Evolutionary conservation across 2,329 filamentous ascomycete genomes (phyloP).

Genomic region (Ustilaginoidea virens): DNA sequence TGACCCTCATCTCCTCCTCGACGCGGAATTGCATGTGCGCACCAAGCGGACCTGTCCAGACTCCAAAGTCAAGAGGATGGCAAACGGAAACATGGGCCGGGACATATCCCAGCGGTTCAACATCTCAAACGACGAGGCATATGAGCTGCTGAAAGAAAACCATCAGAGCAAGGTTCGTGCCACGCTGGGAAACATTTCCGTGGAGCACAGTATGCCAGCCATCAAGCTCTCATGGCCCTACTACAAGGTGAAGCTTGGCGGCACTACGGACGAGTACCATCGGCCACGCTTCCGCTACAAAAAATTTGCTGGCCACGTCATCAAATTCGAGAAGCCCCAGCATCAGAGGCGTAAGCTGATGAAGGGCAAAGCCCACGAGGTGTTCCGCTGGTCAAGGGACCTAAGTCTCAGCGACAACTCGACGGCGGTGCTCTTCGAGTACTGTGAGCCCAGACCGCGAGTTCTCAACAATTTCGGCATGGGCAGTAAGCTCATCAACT

Average conservation of each 20-base stretch:
- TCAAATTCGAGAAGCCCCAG: constrained; percentile 57
- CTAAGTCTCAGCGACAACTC: constrained; percentile 82
- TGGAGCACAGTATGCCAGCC: constrained; percentile 89
- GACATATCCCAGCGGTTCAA: constrained; percentile 77
- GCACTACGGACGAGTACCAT: constrained; percentile 67
- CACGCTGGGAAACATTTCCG: constrained; percentile 76
- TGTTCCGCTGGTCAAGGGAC: constrained; percentile 69
- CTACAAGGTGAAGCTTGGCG: constrained; percentile 74
- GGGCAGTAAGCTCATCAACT: constrained; percentile 92
- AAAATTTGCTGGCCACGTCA: constrained; percentile 47
- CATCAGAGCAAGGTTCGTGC: constrained; percentile 92
- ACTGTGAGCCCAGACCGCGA: constrained; percentile 84
- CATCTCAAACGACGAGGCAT: constrained; percentile 89
- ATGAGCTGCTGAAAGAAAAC: constrained; percentile 91
- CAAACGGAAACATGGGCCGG: constrained; percentile 52
- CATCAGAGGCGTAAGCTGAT: constrained; percentile 68
- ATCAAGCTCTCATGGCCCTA: constrained; percentile 88
- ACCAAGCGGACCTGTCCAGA: constrained; percentile 42
- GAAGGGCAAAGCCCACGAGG: constrained; percentile 63
- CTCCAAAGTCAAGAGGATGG: constrained; percentile 48
- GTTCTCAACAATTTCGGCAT: constrained; percentile 95
- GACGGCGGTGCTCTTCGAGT: constrained; percentile 76
- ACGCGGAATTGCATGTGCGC: constrained; percentile 52
- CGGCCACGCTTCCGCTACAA: constrained; percentile 63
- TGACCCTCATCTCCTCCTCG: constrained; percentile 73